These are phyloP conservation scores for Xylariaceae sp. DNA, from an alignment of 2,329 filamentous ascomycete genomes.

Conservation along the genomic window DNA sequence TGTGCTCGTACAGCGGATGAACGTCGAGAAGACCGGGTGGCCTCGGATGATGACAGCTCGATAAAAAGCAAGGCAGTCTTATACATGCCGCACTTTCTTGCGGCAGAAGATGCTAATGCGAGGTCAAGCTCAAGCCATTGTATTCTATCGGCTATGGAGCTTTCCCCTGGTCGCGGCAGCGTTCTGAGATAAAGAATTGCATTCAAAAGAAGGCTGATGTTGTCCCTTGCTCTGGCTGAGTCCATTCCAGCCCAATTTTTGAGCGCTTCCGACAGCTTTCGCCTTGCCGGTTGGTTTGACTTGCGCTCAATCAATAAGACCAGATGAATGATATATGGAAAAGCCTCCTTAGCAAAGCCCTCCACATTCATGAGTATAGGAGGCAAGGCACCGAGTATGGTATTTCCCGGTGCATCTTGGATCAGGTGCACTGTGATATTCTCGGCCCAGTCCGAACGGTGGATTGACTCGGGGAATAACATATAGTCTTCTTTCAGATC, in stretches of 20 bases:
- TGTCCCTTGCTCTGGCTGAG: conserved; percentile 49
- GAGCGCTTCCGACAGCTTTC: conserved; percentile 61
- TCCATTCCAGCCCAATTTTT: conserved; percentile 57
- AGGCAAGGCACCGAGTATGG: conserved; percentile 64
- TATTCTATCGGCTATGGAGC: conserved; percentile 71
- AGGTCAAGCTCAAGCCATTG: conserved; percentile 86
- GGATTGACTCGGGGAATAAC: conserved; percentile 40
- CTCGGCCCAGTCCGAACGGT: conserved; percentile 55
- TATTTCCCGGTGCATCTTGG: conserved; percentile 55
- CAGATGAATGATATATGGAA: conserved; percentile 83
- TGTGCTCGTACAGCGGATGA: conserved; percentile 55
- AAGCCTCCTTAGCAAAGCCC: conserved; percentile 66
- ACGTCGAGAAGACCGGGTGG: conserved; percentile 56
- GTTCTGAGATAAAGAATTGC: conserved; percentile 84
- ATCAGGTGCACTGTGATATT: conserved; percentile 59
- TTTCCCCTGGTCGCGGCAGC: conserved; percentile 69
- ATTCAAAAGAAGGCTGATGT: conserved; percentile 69
- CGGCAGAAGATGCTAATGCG: conserved; percentile 63
- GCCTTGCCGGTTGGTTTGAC: conserved; percentile 55
- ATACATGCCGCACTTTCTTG: conserved; percentile 75
- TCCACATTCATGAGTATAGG: conserved; percentile 62
- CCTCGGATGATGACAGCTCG: conserved; percentile 58
- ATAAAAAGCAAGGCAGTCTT: conserved; percentile 81
- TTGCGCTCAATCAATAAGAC: conserved; percentile 67
- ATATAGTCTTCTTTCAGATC: conserved; percentile 30